Base-by-base conservation (phyloP, 2,329 filamentous ascomycete species). In the Hypoxylon sp. region DNA sequence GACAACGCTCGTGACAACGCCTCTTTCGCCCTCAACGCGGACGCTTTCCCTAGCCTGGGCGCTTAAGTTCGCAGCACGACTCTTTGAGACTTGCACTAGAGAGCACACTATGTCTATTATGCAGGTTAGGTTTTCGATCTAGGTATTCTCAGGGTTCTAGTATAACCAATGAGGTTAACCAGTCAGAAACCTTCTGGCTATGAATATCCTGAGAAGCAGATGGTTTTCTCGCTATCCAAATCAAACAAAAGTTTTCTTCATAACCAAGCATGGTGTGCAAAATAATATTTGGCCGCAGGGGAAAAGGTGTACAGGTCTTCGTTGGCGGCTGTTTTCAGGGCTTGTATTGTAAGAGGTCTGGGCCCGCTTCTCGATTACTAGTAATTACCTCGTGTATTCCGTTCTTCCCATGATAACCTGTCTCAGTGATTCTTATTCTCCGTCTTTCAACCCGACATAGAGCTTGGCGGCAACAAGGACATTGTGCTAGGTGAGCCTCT, bases 11-110 rank as follows among this genome's bases (percentile, higher is more conserved):
- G 82, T 71, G 80, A 81, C 68, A 81, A 81, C 70, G 74, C 80
- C 70, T 77, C 79, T 71, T 84, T 88, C 80, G 87, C 87, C 82
- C 58, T 68, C 5, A 82, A 83, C 75, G 83, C 77, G 74, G 85
- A 88, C 72, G 85, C 85, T 67, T 88, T 89, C 83, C 86, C 86
- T 74, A 87, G 84, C 81, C 81, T 89, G 72, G 85, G 85, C 74
- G 82, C 83, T 78, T 85, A 84, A 77, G 63, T 45, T 50, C 33
- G 18, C 30, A 56, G 26, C 66, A 62, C 60, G 46, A 36, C 40
- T 65, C 54, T n/a, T n/a, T 42, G 32, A 67, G 42, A 57, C 44
- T 59, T 61, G 53, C 40, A 44, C 58, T 68, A 59, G 57, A 57
- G 50, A 45, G 52, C 52, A 65, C 52, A 61, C 45, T 32, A 59